A percentile compares a stretch with the other conserved stretches of the same genome.
phyloP scores from a whole-genome alignment of 2,329 filamentous ascomycete genomes.

The Clonostachys rosea region DNA sequence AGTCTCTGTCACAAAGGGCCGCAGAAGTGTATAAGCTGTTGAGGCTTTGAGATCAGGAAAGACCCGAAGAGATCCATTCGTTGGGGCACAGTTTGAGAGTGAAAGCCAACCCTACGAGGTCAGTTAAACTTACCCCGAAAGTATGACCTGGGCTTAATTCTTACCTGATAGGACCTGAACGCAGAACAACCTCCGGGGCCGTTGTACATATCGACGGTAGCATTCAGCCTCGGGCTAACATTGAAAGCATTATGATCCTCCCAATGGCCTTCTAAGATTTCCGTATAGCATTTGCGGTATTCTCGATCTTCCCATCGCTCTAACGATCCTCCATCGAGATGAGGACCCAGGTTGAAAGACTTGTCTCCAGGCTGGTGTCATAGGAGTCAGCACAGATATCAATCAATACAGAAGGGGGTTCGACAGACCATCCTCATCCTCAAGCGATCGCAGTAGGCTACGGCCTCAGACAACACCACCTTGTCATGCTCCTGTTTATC shows the following conservation, averaged over 20 bases:
- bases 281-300: constrained; percentile 60
- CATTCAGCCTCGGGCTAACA: constrained; percentile 56
- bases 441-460: constrained; percentile 26
- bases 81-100: constrained; percentile 62
- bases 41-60: constrained; percentile 68
- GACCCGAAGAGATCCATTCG: constrained; percentile 71
- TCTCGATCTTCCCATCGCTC: constrained; percentile 65
- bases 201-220: constrained; percentile 67
- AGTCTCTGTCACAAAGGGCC: constrained; percentile 68
- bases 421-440: not conserved
- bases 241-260: constrained; percentile 77
- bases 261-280: constrained; percentile 68
- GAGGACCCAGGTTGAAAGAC: constrained; percentile 61
- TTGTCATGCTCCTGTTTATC: not conserved
- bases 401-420: not conserved
- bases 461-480: constrained; percentile 52
- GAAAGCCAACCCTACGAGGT: constrained; percentile 60
- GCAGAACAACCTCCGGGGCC: constrained; percentile 73
- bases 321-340: constrained; percentile 64
- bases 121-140: too few relatives aligned
- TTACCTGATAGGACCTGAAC: constrained; percentile 70
- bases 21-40: constrained; percentile 70
- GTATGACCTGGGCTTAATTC: too few relatives aligned
- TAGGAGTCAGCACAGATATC: constrained; percentile 18
- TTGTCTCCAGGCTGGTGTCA: constrained; percentile 51